phyloP scores from a whole-genome alignment of 1,139 yeast genomes.

The Barnettozyma hawaiiensis region DNA sequence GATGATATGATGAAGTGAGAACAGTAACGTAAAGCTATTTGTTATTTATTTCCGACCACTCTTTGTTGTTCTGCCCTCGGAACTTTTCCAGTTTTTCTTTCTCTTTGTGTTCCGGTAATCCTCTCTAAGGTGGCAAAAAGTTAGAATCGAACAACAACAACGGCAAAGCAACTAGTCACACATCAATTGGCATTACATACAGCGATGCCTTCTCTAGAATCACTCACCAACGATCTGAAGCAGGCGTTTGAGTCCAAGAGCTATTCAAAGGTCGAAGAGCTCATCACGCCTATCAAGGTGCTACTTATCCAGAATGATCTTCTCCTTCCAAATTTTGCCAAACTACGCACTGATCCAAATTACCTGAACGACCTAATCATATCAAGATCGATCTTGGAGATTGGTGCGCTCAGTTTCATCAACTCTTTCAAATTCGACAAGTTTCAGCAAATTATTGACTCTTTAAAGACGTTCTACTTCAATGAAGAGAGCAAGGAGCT shows the following conservation, averaged over 20 bases:
- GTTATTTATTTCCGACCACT: too few species aligned
- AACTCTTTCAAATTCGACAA: constrained; percentile 55
- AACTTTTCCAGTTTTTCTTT: not conserved
- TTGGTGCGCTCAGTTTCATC: constrained; percentile 77
- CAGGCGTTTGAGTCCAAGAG: constrained; percentile 55
- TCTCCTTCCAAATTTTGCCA: constrained; percentile 56
- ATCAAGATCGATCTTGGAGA: constrained; percentile 76
- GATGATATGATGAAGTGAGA: too few species aligned
- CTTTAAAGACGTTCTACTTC: constrained; percentile 70
- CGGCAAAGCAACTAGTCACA: not conserved
- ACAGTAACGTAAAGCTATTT: too few species aligned
- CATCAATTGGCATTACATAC: not conserved
- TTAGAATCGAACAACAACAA: not conserved
- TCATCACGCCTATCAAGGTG: constrained; percentile 69
- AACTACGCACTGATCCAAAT: constrained; percentile 32
- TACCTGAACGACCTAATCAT: constrained; percentile 64
- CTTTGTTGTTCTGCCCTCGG: not conserved
- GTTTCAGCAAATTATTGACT: constrained; percentile 69
- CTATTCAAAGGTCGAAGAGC: constrained; percentile 51
- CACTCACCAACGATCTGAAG: constrained; percentile 64
- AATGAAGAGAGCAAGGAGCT: constrained; percentile 34
- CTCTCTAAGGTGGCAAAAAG: constrained; percentile 2
- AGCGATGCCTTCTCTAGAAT: constrained; percentile 32
- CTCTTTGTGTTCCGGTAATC: not conserved
- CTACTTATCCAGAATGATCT: constrained; percentile 74